Conservation (phyloP, 2,329 filamentous ascomycete genomes). For the Botrytis aclada region DNA sequence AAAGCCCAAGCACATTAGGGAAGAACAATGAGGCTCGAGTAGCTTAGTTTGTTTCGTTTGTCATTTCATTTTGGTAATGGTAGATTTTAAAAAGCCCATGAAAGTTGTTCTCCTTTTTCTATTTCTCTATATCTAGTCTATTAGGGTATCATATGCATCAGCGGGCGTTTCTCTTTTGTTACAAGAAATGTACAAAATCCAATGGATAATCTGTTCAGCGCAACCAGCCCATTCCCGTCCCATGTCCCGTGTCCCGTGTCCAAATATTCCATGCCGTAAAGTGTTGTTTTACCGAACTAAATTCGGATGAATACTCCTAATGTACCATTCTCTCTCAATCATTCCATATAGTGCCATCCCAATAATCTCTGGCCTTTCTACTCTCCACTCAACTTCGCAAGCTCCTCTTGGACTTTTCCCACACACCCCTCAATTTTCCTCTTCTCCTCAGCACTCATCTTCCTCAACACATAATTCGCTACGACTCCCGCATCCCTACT, state of each 20-base stretch:
- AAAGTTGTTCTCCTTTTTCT: not conserved
- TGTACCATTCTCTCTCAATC: not conserved
- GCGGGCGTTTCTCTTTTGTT: constrained; percentile 11
- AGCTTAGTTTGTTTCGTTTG: constrained; percentile 23
- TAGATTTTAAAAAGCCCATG: not conserved
- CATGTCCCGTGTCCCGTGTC: not conserved
- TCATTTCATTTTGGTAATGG: constrained; percentile 12
- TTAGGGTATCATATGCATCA: constrained; percentile 13
- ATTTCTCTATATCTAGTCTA: constrained; percentile 10
- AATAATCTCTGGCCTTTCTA: not conserved
- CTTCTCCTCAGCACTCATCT: constrained; percentile 34
- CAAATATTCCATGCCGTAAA: not conserved
- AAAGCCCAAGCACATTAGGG: constrained; percentile 50
- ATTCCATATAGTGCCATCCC: not conserved
- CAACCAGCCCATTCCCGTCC: not conserved
- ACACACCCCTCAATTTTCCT: constrained; percentile 32
- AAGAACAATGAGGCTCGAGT: constrained; percentile 42
- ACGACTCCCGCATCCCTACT: constrained; percentile 66
- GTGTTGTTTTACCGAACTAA: not conserved
- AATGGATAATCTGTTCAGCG: not conserved
- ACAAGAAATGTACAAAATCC: constrained; percentile 6
- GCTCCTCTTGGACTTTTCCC: constrained; percentile 31
- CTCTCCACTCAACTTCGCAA: constrained; percentile 27
- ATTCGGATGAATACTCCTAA: not conserved
- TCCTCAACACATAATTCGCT: constrained; percentile 69